Evolutionary conservation across 352 stramenopile species (phyloP).

Genomic region (Phytophthora agathidicida): DNA sequence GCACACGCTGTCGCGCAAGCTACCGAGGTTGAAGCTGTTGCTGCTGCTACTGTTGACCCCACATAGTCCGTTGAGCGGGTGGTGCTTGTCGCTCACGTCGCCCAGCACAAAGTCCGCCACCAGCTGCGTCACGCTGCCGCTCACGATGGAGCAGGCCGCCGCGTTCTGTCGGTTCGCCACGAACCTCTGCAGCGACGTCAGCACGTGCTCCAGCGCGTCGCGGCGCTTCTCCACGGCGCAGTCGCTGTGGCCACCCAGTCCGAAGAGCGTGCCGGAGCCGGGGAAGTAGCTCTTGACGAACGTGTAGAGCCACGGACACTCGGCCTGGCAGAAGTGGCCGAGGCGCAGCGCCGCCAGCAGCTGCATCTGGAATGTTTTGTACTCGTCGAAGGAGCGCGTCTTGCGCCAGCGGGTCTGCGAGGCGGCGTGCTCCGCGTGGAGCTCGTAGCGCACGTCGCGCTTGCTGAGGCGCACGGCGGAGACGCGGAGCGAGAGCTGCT

Average conservation of each 20-base stretch:
- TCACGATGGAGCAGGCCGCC: conserved; percentile 32
- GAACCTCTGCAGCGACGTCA: conserved; percentile 45
- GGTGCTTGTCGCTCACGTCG: conserved; percentile 32
- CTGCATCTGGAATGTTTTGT: conserved; percentile 38
- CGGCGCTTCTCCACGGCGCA: conserved; percentile 32
- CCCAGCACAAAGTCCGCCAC: conserved; percentile 39
- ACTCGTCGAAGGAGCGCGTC: conserved; percentile 38
- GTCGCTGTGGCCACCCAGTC: conserved; percentile 22
- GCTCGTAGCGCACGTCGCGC: conserved; percentile 21
- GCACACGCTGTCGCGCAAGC: conserved; percentile 8
- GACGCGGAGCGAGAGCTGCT: conserved; percentile 23
- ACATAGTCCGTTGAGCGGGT: conserved; percentile 26
- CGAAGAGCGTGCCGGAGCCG: conserved; percentile 29
- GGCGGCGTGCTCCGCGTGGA: conserved; percentile 8
- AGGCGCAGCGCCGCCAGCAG: conserved; percentile 32
- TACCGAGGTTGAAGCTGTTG: conserved; percentile 9
- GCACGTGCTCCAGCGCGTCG: conserved; percentile 31
- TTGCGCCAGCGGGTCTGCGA: conserved; percentile 7
- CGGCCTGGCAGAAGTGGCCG: conserved; percentile 55
- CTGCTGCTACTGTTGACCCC: no score
- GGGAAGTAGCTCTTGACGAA: conserved; percentile 59
- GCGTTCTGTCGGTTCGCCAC: conserved; percentile 39
- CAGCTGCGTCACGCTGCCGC: conserved; percentile 27
- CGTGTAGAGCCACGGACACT: conserved; percentile 56
- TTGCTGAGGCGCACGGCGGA: conserved; percentile 15